Evolutionary conservation across 2,329 filamentous ascomycete genomes (phyloP).

Genomic region (Cytospora piceae): DNA sequence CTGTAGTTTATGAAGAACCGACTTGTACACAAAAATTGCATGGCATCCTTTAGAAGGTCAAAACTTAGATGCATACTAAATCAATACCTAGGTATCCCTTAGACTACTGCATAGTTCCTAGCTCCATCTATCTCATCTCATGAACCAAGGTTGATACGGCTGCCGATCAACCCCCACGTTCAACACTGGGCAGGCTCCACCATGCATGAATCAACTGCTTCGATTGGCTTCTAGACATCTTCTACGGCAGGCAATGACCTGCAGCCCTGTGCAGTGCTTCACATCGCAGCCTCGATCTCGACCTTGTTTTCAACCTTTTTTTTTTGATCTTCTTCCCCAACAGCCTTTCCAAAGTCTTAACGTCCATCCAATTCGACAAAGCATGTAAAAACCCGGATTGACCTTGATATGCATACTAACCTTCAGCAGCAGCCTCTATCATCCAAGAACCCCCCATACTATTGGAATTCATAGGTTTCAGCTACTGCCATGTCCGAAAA

Average conservation of each 20-base stretch:
- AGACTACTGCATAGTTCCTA: background rate
- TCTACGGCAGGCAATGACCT: background rate
- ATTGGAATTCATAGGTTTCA: background rate
- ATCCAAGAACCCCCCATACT: background rate
- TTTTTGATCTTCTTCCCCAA: background rate
- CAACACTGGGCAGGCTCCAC: background rate
- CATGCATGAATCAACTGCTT: background rate
- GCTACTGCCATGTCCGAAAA: constrained; percentile 25
- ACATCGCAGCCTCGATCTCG: constrained; percentile 13
- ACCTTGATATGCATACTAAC: constrained; percentile 27
- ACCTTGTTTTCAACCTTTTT: constrained; percentile 29
- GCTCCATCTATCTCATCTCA: background rate
- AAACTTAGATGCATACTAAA: too few species aligned
- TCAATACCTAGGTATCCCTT: too few species aligned
- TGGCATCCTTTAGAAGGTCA: too few species aligned
- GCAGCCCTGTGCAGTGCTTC: background rate
- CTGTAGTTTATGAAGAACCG: too few species aligned
- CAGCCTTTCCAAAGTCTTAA: constrained; percentile 28
- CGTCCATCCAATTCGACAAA: constrained; percentile 16
- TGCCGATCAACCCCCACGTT: background rate
- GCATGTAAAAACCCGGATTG: constrained; percentile 26
- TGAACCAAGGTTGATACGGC: background rate
- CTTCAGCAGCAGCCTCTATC: constrained; percentile 19
- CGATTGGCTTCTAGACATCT: background rate
- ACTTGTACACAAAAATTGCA: too few species aligned